Base-by-base conservation (phyloP, 2,329 filamentous ascomycete genomes). In the Capronia epimyces region DNA sequence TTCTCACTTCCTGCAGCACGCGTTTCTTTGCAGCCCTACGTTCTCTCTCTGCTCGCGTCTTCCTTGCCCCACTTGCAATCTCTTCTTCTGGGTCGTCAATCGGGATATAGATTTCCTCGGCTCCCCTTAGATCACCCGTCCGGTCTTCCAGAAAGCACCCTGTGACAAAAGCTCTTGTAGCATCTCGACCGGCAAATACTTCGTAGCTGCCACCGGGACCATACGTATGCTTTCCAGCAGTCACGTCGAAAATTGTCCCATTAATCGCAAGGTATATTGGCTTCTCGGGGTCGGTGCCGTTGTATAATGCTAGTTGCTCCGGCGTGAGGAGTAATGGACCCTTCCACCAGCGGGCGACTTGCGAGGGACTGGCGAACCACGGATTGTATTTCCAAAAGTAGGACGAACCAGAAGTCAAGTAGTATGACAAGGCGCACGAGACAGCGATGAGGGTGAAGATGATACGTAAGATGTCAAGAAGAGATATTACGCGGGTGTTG, bases 261-360 rank as follows among this genome's bases (percentile, higher is more conserved):
- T 84, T 84, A 63, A 98, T 82, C 56, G 89, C 89, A 49, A 98
- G 79, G 73, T 95, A 95, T 67, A 97, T 81, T 5, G 93, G 93
- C 53, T 85, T 82, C 6, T 71, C 67, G 8, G 82, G 74, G 69
- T 95, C 83, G 51, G 73, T 78, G 71, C 93, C 94, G 71, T 95
- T 84, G 76, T 86, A 94, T 44, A 73, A 67, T 40, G 78, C 68
- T 43, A 98, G 83, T 67, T 96, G 77, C 16, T 76, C 74, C 50
- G 86, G 84, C 1, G 89, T 95, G 32, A 97, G 77, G 65, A 78
- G 73, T 44, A 87, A 56, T 12, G 88, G 86, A 3, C 75, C 74
- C 57, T 68, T 66, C 74, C 84, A 65, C 63, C 81, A 78, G 25
- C 71, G 68, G 63, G 79, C 79, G 70, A 88, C 78, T 63, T 70